Evolutionary conservation across 2,329 filamentous ascomycete species (phyloP), one percentile per base, ranked within the genome.

Genomic region (Cladosporium sphaerospermum): DNA sequence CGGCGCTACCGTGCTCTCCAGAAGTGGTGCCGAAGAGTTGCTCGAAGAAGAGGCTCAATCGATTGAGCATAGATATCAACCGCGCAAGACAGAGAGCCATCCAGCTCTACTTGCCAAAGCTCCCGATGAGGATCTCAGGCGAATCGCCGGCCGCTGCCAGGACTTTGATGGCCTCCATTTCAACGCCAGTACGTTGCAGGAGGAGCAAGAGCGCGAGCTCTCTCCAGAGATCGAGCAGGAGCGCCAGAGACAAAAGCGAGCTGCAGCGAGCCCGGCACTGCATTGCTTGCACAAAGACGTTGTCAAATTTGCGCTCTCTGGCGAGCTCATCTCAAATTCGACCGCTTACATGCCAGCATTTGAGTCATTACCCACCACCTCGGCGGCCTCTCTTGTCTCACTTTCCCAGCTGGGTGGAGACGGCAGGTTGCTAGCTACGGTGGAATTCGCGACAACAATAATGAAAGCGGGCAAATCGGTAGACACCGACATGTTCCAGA

Each of bases 191-290:
- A 67, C 68, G 0, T 66, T 86, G 0, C 69, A 79, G 2, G 83
- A 88, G 59, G 85, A 89, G 54, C 83, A 88, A 57, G 85, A 89
- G 61, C 74, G 84, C 0, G 85, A 88, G 56, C 69, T 89, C 0
- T 73, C 80, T 0, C 82, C 81, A 0, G 84, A 89, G 56, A 75
- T 80, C 1, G 81, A 88, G 57, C 68, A 77, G 23, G 81, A 88
- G 59, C 69, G 75, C 1, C 69, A 86, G 45, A 50, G 61, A 0
- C 71, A 86, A 57, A 71, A 70, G 1, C 78, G 81, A 0, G 60
- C 64, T 0, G 53, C 65, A 0, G 70, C 71, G 1, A 36, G 59
- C 0, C 72, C 82, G 0, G 61, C 56, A 0, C 1, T 8, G 0
- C 79, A 85, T 43, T 2, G 0, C 0, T 9, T 83, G 0, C 74